Evolutionary conservation across 805 yeast species (phyloP).

Genomic region (Cephaloascus albidus): DNA sequence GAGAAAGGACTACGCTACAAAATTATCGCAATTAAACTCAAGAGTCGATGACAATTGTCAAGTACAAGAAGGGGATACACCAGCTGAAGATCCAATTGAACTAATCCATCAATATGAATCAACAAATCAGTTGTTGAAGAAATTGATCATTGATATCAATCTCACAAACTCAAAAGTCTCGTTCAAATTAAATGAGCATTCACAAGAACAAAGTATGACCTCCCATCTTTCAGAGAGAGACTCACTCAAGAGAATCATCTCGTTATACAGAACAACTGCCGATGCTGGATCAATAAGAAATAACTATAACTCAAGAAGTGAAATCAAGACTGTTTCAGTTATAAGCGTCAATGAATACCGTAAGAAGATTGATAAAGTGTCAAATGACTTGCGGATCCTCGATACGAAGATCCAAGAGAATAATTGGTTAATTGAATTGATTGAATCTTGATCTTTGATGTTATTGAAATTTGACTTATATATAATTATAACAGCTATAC

Average conservation of each 20-base stretch:
- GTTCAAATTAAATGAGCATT: not conserved
- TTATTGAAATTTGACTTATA: not conserved
- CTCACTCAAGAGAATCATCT: not conserved
- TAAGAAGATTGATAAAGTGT: not conserved
- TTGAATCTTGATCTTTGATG: no score
- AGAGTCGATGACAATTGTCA: not conserved
- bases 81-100: not conserved
- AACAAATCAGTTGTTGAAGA: not conserved
- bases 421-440: not conserved
- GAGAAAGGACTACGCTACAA: not conserved
- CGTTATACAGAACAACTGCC: not conserved
- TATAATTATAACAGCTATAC: not conserved
- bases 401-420: not conserved
- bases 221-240: not conserved
- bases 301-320: not conserved
- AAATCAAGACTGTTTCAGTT: not conserved
- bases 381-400: not conserved
- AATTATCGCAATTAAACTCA: not conserved
- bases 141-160: not conserved
- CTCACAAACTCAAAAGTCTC: not conserved
- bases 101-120: not conserved
- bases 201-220: not conserved
- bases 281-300: not conserved
- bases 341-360: not conserved
- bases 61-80: not conserved